Conservation (phyloP, 345 rosid species). For the Lepidium africanum region DNA sequence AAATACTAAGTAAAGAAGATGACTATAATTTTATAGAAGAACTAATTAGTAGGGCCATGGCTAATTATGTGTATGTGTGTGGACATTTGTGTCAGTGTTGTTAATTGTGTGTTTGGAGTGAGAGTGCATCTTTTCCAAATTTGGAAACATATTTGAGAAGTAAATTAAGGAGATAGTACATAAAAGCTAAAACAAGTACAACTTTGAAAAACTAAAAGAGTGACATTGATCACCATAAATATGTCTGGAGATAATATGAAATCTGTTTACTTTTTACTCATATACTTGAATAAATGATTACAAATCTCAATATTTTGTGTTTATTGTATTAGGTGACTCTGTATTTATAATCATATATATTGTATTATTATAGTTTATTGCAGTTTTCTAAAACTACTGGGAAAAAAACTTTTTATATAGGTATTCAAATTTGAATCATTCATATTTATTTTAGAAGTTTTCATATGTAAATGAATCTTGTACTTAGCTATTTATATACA, state of each 20-base stretch:
- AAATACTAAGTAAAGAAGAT: no score
- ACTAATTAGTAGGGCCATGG: neutral
- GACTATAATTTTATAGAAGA: no score
- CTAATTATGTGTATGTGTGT: neutral
- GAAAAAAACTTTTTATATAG: neutral
- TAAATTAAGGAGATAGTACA: neutral
- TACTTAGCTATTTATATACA: no score
- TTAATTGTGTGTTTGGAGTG: neutral
- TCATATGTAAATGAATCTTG: neutral
- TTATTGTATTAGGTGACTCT: neutral
- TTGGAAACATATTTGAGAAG: neutral
- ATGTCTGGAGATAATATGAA: neutral
- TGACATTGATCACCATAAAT: neutral
- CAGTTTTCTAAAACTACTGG: neutral
- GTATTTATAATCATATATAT: neutral
- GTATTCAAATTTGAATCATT: neutral
- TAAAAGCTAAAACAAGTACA: slow-evolving; percentile 3
- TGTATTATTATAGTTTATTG: neutral
- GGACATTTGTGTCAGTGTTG: neutral
- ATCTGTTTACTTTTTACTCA: no score
- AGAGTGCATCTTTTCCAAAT: no score
- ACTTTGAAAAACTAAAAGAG: neutral
- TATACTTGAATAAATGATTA: no score
- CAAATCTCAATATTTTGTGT: no score
- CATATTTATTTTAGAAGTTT: neutral